Conservation (phyloP, 345 rosid species). For the Gynandropsis gynandra region DNA sequence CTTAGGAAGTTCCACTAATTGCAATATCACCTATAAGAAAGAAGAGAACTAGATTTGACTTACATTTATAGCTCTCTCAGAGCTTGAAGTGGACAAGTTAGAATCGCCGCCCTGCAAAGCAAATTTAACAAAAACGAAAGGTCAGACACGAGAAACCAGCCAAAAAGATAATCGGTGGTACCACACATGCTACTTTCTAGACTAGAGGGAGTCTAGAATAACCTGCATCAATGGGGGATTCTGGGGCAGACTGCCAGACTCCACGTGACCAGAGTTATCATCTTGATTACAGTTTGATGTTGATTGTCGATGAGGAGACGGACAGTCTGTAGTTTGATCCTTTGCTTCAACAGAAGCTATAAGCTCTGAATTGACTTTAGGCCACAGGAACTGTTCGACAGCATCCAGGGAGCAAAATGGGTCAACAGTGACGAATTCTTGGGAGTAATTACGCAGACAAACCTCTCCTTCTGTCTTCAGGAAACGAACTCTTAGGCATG, state of each 20-base stretch:
- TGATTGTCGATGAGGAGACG: constrained; percentile 33
- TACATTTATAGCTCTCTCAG: constrained; percentile 26
- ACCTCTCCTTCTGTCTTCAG: constrained; percentile 63
- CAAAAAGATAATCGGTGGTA: too few relatives aligned
- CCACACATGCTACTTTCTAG: constrained; percentile 16
- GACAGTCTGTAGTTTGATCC: constrained; percentile 30
- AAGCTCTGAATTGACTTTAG: constrained; percentile 42
- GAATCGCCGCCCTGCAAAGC: constrained; percentile 31
- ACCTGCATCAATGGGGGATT: constrained; percentile 54
- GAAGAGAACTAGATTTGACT: constrained; percentile 12
- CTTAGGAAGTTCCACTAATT: constrained; percentile 4
- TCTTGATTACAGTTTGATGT: constrained; percentile 41
- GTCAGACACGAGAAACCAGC: background rate
- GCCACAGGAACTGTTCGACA: constrained; percentile 56
- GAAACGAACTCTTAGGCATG: constrained; percentile 69
- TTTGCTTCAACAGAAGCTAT: constrained; percentile 31
- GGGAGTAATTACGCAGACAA: constrained; percentile 46
- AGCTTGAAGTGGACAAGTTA: constrained; percentile 25
- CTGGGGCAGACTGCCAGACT: constrained; percentile 29
- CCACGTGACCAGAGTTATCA: constrained; percentile 44
- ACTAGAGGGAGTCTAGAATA: constrained; percentile 8
- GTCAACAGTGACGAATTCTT: constrained; percentile 59
- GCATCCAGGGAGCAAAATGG: constrained; percentile 65
- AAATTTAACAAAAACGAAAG: constrained; percentile 3
- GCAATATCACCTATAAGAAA: constrained; percentile 14